Evolutionary conservation across 257 asterid genomes (phyloP).

Genomic region (Coffea eugenioides): DNA sequence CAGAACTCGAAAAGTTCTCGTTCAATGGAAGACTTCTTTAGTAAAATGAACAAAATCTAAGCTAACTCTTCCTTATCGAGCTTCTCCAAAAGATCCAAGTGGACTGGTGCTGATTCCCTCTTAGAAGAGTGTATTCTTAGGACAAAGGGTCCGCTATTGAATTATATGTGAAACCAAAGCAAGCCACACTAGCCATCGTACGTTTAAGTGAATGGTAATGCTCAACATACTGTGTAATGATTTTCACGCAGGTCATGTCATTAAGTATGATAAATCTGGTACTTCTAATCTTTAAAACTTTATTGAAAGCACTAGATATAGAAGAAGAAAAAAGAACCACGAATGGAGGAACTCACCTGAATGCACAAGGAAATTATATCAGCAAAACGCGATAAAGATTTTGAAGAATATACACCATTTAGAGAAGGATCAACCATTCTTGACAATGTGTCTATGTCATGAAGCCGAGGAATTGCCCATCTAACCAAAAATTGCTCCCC

Average conservation of each 20-base stretch:
- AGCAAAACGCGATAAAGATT: conserved; percentile 82
- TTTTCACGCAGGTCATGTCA: background rate
- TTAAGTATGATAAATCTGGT: background rate
- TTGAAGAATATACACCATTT: conserved; percentile 70
- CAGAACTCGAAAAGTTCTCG: background rate
- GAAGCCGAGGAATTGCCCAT: conserved; percentile 83
- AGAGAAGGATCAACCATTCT: conserved; percentile 92
- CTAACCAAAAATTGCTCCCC: conserved; percentile 78
- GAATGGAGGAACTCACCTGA: conserved; percentile 52
- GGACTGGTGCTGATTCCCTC: background rate
- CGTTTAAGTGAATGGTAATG: background rate
- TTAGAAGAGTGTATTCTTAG: background rate
- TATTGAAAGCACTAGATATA: background rate
- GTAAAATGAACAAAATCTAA: background rate
- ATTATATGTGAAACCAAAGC: background rate
- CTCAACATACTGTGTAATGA: background rate
- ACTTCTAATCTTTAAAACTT: background rate
- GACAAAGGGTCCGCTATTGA: background rate
- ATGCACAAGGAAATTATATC: conserved; percentile 84
- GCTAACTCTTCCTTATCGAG: background rate
- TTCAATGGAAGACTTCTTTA: background rate
- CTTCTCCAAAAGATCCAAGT: background rate
- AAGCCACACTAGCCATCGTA: background rate
- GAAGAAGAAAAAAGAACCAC: background rate
- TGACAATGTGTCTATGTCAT: conserved; percentile 77